Percentiles rank a stretch among this genome's conserved stretches.
Conservation (phyloP, 179 eudicot genomes). For the Silene vulgaris region DNA sequence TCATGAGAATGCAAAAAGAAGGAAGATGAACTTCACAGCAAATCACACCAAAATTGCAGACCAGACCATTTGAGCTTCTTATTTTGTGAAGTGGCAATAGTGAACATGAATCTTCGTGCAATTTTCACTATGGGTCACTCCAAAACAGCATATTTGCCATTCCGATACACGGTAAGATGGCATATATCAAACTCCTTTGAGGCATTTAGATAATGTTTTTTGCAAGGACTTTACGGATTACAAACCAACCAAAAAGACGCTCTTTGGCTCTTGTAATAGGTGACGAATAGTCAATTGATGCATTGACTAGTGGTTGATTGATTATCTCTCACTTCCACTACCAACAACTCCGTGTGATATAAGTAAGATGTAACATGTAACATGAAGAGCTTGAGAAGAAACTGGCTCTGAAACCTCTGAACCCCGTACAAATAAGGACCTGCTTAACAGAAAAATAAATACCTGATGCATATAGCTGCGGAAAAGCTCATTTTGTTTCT, state of each 20-base stretch:
- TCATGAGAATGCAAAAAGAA: slow-evolving; percentile 13
- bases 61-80: not conserved
- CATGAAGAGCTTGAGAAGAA: not conserved
- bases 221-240: not conserved
- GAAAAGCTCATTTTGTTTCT: slow-evolving; percentile 79
- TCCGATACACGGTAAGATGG: not conserved
- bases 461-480: slow-evolving; percentile 96
- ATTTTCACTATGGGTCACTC: slow-evolving; percentile 1
- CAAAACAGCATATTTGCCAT: not conserved
- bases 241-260: not conserved
- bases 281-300: not conserved
- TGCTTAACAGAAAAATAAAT: not conserved
- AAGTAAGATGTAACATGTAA: slow-evolving; percentile 5
- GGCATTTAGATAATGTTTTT: not conserved
- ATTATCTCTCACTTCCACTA: not conserved
- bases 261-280: not conserved
- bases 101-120: not conserved
- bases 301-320: not conserved
- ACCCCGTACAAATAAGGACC: slow-evolving; percentile 5
- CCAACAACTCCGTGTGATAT: slow-evolving; percentile 2
- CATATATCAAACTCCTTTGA: not conserved
- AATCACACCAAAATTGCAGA: not conserved
- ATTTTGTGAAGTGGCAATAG: not conserved
- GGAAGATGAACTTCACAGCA: not conserved
- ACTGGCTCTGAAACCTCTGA: not conserved